Evolutionary conservation across 805 yeast genomes (phyloP).

Genomic region (Torulaspora franciscae): DNA sequence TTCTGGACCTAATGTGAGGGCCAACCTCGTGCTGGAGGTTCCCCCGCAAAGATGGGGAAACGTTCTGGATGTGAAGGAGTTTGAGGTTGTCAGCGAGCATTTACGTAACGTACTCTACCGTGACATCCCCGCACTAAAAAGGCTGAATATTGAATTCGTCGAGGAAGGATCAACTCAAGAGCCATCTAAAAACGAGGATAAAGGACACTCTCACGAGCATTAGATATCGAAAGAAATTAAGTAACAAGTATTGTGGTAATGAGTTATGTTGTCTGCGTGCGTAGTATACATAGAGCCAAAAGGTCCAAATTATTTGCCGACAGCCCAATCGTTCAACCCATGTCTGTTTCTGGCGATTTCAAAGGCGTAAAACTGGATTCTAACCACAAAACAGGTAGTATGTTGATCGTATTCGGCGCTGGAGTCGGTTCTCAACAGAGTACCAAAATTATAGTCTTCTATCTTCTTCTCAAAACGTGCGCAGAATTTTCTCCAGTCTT

Average conservation of each 20-base stretch:
- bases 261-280: background rate
- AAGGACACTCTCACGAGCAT: constrained; percentile 24
- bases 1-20: constrained; percentile 53
- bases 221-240: background rate
- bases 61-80: constrained; percentile 39
- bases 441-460: constrained; percentile 94
- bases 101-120: constrained; percentile 34
- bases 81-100: constrained; percentile 40
- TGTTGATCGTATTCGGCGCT: constrained; percentile 73
- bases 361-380: constrained; percentile 91
- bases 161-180: constrained; percentile 34
- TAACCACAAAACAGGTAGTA: constrained; percentile 81
- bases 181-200: constrained; percentile 10
- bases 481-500: constrained; percentile 85
- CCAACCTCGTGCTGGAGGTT: constrained; percentile 35
- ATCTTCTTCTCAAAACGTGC: constrained; percentile 72
- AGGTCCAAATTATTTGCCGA: constrained; percentile 29
- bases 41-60: constrained; percentile 46
- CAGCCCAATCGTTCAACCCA: constrained; percentile 89
- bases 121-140: constrained; percentile 42
- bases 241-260: background rate
- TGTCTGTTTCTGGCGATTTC: constrained; percentile 90
- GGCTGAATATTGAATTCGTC: constrained; percentile 40
- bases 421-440: constrained; percentile 73
- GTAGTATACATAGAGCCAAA: constrained; percentile 1